phyloP scores from a whole-genome alignment of 108 stramenopile genomes.

The Cyclotella sp. region DNA sequence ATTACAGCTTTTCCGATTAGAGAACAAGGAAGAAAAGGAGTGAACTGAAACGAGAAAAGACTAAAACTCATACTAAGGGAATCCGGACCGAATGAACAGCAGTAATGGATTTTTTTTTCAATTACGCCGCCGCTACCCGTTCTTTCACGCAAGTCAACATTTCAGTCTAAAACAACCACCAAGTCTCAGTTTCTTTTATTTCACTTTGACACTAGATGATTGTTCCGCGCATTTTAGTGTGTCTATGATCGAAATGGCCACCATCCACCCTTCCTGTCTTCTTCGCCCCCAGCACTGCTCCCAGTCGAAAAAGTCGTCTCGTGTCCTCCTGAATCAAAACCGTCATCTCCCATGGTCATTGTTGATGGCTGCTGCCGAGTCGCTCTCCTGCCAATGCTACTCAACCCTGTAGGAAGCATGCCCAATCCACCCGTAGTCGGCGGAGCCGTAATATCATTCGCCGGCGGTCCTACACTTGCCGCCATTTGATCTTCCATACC shows the following conservation, averaged over 20 bases:
- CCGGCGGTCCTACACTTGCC: constrained; percentile 51
- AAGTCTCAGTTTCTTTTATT: too few relatives aligned
- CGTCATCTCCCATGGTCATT: constrained; percentile 38
- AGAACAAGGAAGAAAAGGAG: too few relatives aligned
- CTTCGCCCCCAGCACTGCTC: background rate
- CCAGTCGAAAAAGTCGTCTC: constrained; percentile 53
- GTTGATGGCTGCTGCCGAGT: constrained; percentile 7
- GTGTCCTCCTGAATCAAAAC: constrained; percentile 46
- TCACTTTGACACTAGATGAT: too few relatives aligned
- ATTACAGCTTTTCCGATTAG: too few relatives aligned
- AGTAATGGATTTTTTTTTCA: too few relatives aligned
- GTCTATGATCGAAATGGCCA: constrained; percentile 47
- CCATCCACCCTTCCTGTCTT: constrained; percentile 43
- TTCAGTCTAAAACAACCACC: too few relatives aligned
- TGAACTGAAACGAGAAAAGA: too few relatives aligned
- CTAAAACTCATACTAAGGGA: too few relatives aligned
- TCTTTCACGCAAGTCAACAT: too few relatives aligned
- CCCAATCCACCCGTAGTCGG: constrained; percentile 84
- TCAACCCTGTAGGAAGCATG: constrained; percentile 53
- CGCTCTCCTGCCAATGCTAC: constrained; percentile 1
- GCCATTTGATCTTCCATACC: constrained; percentile 54
- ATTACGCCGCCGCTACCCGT: too few relatives aligned
- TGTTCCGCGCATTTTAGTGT: background rate
- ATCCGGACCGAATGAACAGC: too few relatives aligned
- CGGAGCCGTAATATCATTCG: constrained; percentile 87